Conservation (phyloP, 1,284 basidiomycete species). For the Fomitopsis schrenkii region DNA sequence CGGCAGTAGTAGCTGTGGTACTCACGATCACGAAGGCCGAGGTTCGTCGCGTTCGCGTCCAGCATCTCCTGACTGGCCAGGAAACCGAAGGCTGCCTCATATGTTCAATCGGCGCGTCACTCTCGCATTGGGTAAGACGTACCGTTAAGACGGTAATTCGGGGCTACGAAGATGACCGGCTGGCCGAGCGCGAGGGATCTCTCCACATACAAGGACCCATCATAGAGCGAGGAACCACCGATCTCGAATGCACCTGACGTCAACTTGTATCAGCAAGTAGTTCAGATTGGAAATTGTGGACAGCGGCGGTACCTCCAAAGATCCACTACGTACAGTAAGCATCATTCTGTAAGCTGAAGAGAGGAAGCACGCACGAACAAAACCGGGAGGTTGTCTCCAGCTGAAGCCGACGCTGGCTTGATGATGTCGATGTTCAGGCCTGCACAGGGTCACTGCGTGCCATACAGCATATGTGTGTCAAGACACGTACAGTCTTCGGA, state of each 20-base stretch:
- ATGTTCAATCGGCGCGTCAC: background rate
- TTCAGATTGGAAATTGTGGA: background rate
- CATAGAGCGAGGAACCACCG: slow-evolving; percentile 17
- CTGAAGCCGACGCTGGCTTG: slow-evolving; percentile 21
- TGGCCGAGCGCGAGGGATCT: slow-evolving; percentile 32
- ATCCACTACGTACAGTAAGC: slow-evolving; percentile 18
- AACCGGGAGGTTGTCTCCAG: slow-evolving; percentile 34
- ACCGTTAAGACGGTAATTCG: slow-evolving; percentile 29
- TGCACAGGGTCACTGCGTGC: slow-evolving; percentile 10
- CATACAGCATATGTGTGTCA: background rate
- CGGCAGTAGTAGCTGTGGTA: slow-evolving; percentile 1
- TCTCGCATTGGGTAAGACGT: background rate
- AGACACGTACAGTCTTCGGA: slow-evolving; percentile 20
- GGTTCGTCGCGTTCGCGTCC: slow-evolving; percentile 46
- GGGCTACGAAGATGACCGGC: slow-evolving; percentile 29
- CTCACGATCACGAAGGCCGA: slow-evolving; percentile 53
- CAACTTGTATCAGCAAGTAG: background rate
- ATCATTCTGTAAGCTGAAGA: background rate
- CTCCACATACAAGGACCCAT: slow-evolving; percentile 14
- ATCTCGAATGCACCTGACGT: slow-evolving; percentile 11
- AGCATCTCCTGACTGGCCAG: slow-evolving; percentile 46
- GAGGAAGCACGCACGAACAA: slow-evolving; percentile 29
- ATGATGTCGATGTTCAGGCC: slow-evolving; percentile 45
- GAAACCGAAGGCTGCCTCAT: slow-evolving; percentile 39
- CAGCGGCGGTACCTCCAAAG: slow-evolving; percentile 16